Conservation (phyloP, 1,284 basidiomycete species). For the Volvariella surrecta region DNA sequence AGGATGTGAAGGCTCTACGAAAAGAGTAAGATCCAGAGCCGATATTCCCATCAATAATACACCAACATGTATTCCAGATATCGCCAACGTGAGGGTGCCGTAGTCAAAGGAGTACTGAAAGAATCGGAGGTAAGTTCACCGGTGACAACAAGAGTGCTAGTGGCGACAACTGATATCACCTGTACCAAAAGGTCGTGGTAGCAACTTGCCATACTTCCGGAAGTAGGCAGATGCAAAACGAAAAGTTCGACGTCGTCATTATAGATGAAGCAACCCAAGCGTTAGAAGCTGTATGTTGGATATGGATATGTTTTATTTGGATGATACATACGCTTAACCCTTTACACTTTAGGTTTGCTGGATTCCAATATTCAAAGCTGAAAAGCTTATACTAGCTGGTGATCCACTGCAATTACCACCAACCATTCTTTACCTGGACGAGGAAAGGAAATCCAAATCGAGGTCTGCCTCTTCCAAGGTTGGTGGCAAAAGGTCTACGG, state of each 20-base stretch:
- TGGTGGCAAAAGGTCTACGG: too few species aligned
- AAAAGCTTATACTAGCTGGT: constrained; percentile 84
- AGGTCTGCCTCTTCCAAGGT: constrained; percentile 8
- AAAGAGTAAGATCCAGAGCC: constrained; percentile 72
- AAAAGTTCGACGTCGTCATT: constrained; percentile 84
- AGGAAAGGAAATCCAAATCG: constrained; percentile 22
- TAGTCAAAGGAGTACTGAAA: constrained; percentile 72
- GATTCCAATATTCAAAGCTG: constrained; percentile 88
- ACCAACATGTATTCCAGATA: constrained; percentile 44
- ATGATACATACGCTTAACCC: constrained; percentile 2
- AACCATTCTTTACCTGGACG: constrained; percentile 69
- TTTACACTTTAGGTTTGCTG: constrained; percentile 78
- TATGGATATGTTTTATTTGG: too few species aligned
- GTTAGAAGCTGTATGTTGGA: constrained; percentile 74
- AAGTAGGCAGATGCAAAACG: constrained; percentile 65
- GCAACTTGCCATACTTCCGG: constrained; percentile 93
- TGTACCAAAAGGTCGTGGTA: constrained; percentile 59
- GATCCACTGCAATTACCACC: constrained; percentile 92
- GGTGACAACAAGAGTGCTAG: constrained; percentile 1
- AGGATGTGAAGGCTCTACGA: constrained; percentile 81
- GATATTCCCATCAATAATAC: neutral
- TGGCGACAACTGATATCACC: too few species aligned
- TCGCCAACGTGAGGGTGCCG: constrained; percentile 77
- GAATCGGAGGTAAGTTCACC: constrained; percentile 54
- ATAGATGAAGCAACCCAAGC: constrained; percentile 98